Conservation (phyloP, 225 moss, liverwort and hornwort genomes). For the Sphagnum tenellum region DNA sequence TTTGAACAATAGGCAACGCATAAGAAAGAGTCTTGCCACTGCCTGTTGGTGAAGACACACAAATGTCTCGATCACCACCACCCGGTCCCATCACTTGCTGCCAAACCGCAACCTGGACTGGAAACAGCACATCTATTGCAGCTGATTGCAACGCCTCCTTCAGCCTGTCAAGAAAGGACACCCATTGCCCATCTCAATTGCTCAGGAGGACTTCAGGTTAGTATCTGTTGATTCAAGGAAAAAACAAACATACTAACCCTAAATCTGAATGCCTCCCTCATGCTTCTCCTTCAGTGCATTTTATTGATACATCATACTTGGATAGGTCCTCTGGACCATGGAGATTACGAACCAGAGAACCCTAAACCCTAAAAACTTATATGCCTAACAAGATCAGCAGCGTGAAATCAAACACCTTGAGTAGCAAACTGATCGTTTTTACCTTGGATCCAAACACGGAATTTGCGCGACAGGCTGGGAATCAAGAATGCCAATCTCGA, state of each 20-base stretch:
- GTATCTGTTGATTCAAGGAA: no score
- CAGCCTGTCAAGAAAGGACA: constrained; percentile 32
- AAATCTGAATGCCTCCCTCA: no score
- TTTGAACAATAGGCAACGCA: constrained; percentile 82
- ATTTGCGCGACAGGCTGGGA: constrained; percentile 41
- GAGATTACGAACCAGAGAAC: no score
- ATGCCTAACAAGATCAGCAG: no score
- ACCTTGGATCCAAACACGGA: constrained; percentile 67
- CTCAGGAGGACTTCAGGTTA: no score
- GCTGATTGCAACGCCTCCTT: constrained; percentile 55
- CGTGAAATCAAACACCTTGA: no score
- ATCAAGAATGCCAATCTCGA: constrained; percentile 44
- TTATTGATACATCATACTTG: no score
- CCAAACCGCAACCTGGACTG: constrained; percentile 96
- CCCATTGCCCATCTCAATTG: not conserved
- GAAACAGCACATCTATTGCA: constrained; percentile 75
- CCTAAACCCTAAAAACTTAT: no score
- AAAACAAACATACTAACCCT: no score
- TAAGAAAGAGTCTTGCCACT: constrained; percentile 98
- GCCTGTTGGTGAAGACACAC: constrained; percentile 93
- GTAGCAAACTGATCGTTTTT: not conserved
- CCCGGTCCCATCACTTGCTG: constrained; percentile 76
- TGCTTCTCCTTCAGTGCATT: no score
- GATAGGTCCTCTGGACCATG: no score
- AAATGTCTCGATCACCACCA: constrained; percentile 72